phyloP scores from a whole-genome alignment of 225 moss, liverwort and hornwort genomes.

The Marchantia paleacea region DNA sequence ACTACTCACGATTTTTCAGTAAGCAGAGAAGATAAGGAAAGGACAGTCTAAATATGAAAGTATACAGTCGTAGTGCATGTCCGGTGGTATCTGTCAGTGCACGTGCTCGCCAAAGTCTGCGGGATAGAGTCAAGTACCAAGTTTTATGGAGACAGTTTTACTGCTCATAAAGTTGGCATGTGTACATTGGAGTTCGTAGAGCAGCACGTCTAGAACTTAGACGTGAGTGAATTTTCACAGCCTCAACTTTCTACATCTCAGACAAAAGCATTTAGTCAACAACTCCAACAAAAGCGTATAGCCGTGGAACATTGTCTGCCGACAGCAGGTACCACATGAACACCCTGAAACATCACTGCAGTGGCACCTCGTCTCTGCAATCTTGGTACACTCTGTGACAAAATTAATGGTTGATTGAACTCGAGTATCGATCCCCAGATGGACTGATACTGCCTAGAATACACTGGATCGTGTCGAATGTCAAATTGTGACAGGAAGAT shows the following conservation, averaged over 20 bases:
- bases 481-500: conserved; percentile 51
- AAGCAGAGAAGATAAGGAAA: no score
- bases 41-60: no score
- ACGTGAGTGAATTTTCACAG: neutral
- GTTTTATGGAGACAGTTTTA: no score
- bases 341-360: neutral
- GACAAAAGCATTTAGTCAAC: neutral
- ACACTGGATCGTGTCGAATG: neutral
- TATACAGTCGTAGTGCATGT: no score
- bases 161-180: neutral
- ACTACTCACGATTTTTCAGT: no score
- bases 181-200: neutral
- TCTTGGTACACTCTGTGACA: neutral
- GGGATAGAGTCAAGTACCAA: no score
- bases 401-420: neutral
- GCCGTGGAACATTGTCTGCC: neutral
- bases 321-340: neutral
- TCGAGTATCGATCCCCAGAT: neutral
- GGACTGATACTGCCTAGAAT: neutral
- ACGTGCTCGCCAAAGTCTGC: no score
- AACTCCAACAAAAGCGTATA: neutral
- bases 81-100: no score
- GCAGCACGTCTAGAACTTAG: neutral
- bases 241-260: neutral
- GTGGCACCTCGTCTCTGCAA: neutral